Evolutionary conservation across 1,284 basidiomycete species (phyloP).

Genomic region (Ustilago esculenta): DNA sequence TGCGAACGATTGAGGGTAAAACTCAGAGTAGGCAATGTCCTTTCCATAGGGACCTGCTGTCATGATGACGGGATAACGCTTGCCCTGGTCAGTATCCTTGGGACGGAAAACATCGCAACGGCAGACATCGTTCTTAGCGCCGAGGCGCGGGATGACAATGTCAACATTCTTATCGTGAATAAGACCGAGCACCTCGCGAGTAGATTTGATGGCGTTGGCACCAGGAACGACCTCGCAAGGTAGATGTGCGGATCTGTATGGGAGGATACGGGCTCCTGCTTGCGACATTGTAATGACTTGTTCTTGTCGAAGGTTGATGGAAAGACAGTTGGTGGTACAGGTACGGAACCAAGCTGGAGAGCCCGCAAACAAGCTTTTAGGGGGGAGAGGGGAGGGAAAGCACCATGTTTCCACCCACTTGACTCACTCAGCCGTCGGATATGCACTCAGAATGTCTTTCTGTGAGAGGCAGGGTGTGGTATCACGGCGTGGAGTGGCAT

Average conservation of each 20-base stretch:
- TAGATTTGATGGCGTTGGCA: conserved; percentile 24
- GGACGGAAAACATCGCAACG: conserved; percentile 64
- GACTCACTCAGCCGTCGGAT: too few species aligned
- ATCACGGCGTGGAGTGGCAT: too few species aligned
- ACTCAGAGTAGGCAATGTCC: conserved; percentile 60
- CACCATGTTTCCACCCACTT: too few species aligned
- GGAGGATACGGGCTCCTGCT: conserved; percentile 11
- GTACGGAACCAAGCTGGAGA: too few species aligned
- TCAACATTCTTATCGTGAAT: conserved; percentile 62
- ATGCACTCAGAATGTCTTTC: too few species aligned
- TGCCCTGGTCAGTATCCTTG: conserved; percentile 31
- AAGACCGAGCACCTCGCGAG: conserved; percentile 8
- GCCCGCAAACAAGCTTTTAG: too few species aligned
- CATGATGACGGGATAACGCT: conserved; percentile 59
- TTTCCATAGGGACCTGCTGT: conserved; percentile 66
- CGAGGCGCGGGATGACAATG: conserved; percentile 62
- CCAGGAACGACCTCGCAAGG: conserved; percentile 12
- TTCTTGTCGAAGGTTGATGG: background rate
- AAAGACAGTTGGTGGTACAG: too few species aligned
- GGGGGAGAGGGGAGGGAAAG: too few species aligned
- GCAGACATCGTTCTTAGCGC: conserved; percentile 53
- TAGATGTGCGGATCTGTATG: conserved; percentile 17
- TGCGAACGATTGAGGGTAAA: conserved; percentile 54
- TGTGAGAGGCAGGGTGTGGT: too few species aligned
- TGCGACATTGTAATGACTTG: conserved; percentile 3